phyloP scores from a whole-genome alignment of 1,284 basidiomycete genomes.

The Papiliotrema fonsecae region DNA sequence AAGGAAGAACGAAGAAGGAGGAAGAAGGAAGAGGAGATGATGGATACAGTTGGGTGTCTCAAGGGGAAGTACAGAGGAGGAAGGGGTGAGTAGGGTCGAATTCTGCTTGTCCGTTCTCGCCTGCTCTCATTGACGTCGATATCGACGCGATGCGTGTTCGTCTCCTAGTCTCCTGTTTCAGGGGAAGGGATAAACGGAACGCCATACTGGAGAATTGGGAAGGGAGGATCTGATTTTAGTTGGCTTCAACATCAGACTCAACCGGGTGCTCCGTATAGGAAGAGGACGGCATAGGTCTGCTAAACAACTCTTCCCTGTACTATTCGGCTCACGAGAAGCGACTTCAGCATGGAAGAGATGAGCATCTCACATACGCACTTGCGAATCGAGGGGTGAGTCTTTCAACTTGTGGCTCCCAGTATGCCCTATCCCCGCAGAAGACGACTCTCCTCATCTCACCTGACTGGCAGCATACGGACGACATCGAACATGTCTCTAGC shows the following conservation, averaged over 20 bases:
- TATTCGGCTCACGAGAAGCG: background rate
- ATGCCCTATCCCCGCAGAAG: no score
- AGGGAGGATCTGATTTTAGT: background rate
- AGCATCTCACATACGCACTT: background rate
- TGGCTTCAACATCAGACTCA: background rate
- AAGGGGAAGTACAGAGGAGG: background rate
- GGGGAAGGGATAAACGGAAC: no score
- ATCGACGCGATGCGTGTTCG: no score
- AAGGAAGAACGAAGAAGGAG: no score
- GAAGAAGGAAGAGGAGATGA: no score
- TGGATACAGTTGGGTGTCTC: background rate
- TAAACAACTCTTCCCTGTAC: no score
- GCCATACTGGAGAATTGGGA: no score
- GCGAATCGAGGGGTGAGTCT: background rate
- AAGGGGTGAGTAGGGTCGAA: background rate
- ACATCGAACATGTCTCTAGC: conserved; percentile 11
- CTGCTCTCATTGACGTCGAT: no score
- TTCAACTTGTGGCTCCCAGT: no score
- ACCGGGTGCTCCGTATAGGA: background rate
- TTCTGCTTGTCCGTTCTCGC: no score
- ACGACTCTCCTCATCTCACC: no score
- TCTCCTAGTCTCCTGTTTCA: no score
- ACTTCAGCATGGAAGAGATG: background rate
- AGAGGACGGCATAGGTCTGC: background rate
- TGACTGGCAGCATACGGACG: conserved; percentile 11